phyloP scores from a whole-genome alignment of 768 basidiomycete species.

The Termitomyces sp. region DNA sequence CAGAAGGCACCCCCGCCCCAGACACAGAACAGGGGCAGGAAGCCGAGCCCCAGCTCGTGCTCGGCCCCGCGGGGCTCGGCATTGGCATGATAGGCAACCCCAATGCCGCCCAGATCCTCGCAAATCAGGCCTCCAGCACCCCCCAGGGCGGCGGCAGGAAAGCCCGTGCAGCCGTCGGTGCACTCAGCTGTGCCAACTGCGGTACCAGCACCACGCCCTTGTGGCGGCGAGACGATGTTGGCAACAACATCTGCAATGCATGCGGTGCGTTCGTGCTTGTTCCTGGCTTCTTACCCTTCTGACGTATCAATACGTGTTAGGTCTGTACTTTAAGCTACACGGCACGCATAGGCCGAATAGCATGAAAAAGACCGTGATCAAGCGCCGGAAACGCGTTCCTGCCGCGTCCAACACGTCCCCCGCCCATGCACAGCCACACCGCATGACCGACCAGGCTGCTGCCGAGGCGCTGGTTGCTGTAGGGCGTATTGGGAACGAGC shows the following conservation, averaged over 20 bases:
- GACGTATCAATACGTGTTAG: conserved; percentile 38
- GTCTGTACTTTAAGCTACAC: conserved; percentile 97
- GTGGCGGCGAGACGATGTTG: conserved; percentile 87
- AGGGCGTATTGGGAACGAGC: conserved; percentile 48
- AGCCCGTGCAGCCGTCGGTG: conserved; percentile 54
- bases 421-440: conserved; percentile 20
- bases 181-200: conserved; percentile 84
- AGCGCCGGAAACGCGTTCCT: conserved; percentile 95
- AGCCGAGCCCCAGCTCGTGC: conserved; percentile 11
- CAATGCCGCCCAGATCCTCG: conserved; percentile 13
- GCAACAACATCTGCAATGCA: conserved; percentile 93
- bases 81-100: conserved; percentile 23
- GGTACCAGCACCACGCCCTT: conserved; percentile 87
- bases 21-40: background rate
- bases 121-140: conserved; percentile 15
- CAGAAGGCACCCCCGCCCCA: background rate
- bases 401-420: conserved; percentile 61
- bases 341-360: conserved; percentile 95
- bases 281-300: conserved; percentile 18
- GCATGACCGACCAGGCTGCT: conserved; percentile 81
- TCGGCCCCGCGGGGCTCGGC: conserved; percentile 19
- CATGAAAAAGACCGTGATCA: conserved; percentile 99
- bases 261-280: conserved; percentile 77
- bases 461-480: conserved; percentile 88
- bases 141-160: conserved; percentile 25